Evolutionary conservation across 148 eudicot genomes (phyloP).

Genomic region (Camellia sinensis): DNA sequence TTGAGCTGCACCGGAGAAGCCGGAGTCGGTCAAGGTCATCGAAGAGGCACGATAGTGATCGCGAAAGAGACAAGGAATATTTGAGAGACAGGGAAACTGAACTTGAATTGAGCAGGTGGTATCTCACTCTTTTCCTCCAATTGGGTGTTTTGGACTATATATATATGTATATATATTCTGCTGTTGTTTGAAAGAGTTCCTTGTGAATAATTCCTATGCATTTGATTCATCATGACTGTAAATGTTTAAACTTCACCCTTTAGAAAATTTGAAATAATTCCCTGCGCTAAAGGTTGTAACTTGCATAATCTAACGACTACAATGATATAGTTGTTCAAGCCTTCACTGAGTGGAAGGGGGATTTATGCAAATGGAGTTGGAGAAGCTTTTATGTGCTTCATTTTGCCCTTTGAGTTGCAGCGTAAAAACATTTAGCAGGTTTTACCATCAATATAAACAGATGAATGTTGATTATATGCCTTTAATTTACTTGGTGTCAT

Average conservation of each 20-base stretch:
- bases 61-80: conserved; percentile 37
- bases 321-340: not conserved
- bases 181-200: not conserved
- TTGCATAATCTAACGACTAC: not conserved
- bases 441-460: not conserved
- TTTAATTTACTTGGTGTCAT: not conserved
- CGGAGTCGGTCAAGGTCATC: conserved; percentile 26
- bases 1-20: conserved; percentile 25
- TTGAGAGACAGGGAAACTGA: conserved; percentile 39
- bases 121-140: not conserved
- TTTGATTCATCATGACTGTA: not conserved
- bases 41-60: conserved; percentile 42
- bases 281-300: not conserved
- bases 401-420: not conserved
- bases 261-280: not conserved
- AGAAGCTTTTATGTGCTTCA: not conserved
- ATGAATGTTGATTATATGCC: not conserved
- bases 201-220: not conserved
- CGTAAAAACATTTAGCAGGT: not conserved
- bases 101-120: conserved; percentile 64
- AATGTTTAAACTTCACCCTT: not conserved
- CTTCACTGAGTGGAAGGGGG: not conserved
- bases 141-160: not conserved
- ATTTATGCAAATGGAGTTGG: not conserved
- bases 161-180: not conserved